Evolutionary conservation across 805 yeast species (phyloP).

Genomic region (Yamadazyma sp.): DNA sequence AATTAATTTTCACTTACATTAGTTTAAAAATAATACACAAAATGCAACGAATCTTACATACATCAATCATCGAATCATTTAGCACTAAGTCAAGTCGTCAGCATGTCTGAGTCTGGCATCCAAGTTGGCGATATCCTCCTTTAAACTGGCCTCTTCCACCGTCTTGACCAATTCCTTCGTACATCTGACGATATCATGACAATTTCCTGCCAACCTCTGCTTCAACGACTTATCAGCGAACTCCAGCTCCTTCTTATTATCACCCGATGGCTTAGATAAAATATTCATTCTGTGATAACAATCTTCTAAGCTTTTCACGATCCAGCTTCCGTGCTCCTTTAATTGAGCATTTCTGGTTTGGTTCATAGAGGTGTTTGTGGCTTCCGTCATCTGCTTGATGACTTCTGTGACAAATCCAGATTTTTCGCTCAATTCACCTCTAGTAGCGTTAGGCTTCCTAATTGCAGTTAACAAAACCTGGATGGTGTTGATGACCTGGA

Average conservation of each 20-base stretch:
- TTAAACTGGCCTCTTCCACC: slow-evolving; percentile 89
- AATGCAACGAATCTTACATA: slow-evolving; percentile 2
- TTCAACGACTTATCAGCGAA: slow-evolving; percentile 87
- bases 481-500: slow-evolving; percentile 85
- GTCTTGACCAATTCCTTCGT: slow-evolving; percentile 95
- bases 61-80: background rate
- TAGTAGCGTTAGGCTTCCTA: slow-evolving; percentile 72
- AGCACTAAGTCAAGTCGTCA: slow-evolving; percentile 28
- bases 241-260: slow-evolving; percentile 49
- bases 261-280: slow-evolving; percentile 50
- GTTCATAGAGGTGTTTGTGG: slow-evolving; percentile 83
- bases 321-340: slow-evolving; percentile 90
- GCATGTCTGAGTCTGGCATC: slow-evolving; percentile 58
- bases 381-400: slow-evolving; percentile 84
- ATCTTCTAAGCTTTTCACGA: slow-evolving; percentile 80
- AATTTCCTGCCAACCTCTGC: slow-evolving; percentile 92
- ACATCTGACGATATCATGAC: slow-evolving; percentile 94
- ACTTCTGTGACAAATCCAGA: slow-evolving; percentile 76
- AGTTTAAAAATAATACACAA: slow-evolving; percentile 10
- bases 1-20: slow-evolving; percentile 4
- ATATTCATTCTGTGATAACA: slow-evolving; percentile 81
- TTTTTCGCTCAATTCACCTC: slow-evolving; percentile 68
- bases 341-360: slow-evolving; percentile 83
- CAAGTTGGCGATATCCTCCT: slow-evolving; percentile 79
- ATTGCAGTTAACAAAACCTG: slow-evolving; percentile 77